Evolutionary conservation across 257 asterid genomes (phyloP).

Genomic region (Nicotiana benthamiana): DNA sequence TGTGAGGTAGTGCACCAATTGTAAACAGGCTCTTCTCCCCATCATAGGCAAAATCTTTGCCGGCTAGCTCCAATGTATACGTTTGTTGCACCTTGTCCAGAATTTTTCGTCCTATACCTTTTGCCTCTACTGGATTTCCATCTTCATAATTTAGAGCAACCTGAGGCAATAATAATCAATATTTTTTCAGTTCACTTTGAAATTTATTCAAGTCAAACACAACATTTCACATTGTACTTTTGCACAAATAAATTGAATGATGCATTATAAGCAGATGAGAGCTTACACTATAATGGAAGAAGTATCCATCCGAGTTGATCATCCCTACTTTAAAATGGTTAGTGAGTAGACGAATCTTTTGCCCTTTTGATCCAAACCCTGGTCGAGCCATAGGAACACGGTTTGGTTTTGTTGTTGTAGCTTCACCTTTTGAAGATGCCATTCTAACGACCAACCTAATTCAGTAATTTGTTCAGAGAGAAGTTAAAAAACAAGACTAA

Average conservation of each 20-base stretch:
- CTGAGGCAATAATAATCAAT: slow-evolving; percentile 19
- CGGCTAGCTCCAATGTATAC: slow-evolving; percentile 31
- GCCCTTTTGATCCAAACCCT: slow-evolving; percentile 35
- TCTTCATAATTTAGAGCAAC: slow-evolving; percentile 55
- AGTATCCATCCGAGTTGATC: slow-evolving; percentile 30
- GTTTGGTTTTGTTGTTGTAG: not conserved
- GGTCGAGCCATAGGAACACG: slow-evolving; percentile 47
- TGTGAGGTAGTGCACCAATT: slow-evolving; percentile 54
- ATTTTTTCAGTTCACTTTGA: not conserved
- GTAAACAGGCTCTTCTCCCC: slow-evolving; percentile 68
- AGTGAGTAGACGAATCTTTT: slow-evolving; percentile 28
- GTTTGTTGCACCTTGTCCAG: slow-evolving; percentile 42
- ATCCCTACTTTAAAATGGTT: slow-evolving; percentile 51
- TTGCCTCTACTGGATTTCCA: slow-evolving; percentile 45
- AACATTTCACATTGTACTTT: not conserved
- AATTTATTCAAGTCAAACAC: not conserved
- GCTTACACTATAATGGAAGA: slow-evolving; percentile 58
- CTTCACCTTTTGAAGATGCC: slow-evolving; percentile 1
- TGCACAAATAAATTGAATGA: not conserved
- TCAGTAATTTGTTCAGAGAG: not conserved
- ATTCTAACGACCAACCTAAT: not conserved
- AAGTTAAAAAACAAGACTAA: not conserved
- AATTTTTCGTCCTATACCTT: slow-evolving; percentile 51
- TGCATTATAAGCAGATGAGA: not conserved
- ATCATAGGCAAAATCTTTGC: slow-evolving; percentile 54